Base-by-base conservation (phyloP, 2,329 filamentous ascomycete species). In the Fusarium stilboides region DNA sequence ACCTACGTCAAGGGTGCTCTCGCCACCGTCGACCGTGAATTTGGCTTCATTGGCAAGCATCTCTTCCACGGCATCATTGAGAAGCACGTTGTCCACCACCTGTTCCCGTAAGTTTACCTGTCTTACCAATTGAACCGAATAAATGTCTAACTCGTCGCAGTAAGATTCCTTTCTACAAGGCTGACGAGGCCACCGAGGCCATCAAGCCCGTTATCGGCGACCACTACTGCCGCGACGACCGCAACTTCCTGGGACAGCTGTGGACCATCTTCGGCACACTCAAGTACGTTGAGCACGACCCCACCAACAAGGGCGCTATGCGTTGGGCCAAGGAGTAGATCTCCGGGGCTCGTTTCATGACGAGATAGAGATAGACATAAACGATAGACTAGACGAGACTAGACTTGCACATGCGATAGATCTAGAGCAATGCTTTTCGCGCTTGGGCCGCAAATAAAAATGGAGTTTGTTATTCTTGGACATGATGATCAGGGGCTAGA, bases 121-220 rank as follows among this genome's bases (percentile, higher is more conserved):
- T 6, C 33, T 36, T 4, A 12, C n/a, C 5, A 13, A n/a, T 64
- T 10, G 8, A 6, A 12, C 8, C 13, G 7, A n/a, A 26, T 36
- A 24, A 14, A 10, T 14, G 36, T 42, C 57, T 68, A 31, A 63
- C 57, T 2, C 12, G 10, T 33, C 8, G 6, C 53, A 77, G 75
- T 40, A 74, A 73, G 51, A 78, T 78, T 43, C 77, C 77, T 42
- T 77, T 78, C 63, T 78, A 88, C 80, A 81, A 87, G 71, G 86
- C 86, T 26, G 83, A 84, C 61, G 82, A 85, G 74, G 86, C 86
- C 22, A 86, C 85, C 14, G 77, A 81, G 61, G 84, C 85, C 75
- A 96, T 97, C 87, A 94, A 94, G 87, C 88, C 88, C 65, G 86
- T 98, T 78, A 97, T 98, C 92, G 95, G 95, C 77, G 84, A 86